phyloP scores from a whole-genome alignment of 1,284 basidiomycete species.

The Dichomitus squalens region DNA sequence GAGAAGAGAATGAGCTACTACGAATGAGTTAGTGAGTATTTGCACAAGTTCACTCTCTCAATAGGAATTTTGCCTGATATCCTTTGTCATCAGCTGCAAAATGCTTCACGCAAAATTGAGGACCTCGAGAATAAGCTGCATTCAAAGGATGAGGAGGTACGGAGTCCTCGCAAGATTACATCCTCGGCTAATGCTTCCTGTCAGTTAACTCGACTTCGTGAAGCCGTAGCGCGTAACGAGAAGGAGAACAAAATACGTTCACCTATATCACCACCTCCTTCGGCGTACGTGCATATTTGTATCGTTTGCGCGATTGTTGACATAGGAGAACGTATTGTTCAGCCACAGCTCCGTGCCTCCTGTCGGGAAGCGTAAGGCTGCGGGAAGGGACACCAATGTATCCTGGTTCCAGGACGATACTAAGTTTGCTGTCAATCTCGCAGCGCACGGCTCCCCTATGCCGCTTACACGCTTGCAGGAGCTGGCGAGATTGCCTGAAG shows the following conservation, averaged over 20 bases:
- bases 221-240: neutral
- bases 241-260: neutral
- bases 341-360: neutral
- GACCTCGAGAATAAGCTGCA: conserved; percentile 9
- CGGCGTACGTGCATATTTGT: neutral
- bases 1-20: neutral
- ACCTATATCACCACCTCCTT: conserved; percentile 8
- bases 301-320: neutral
- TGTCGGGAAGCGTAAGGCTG: conserved; percentile 5
- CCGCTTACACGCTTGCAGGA: conserved; percentile 12
- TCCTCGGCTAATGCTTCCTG: neutral
- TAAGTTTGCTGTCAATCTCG: conserved; percentile 8
- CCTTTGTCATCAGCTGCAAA: neutral
- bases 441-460: conserved; percentile 16
- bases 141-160: conserved; percentile 9
- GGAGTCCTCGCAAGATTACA: no score
- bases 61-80: neutral
- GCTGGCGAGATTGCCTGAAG: conserved; percentile 12
- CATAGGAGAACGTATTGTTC: neutral
- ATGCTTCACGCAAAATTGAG: conserved; percentile 16
- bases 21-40: neutral
- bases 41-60: no score
- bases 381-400: neutral
- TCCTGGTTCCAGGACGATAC: neutral
- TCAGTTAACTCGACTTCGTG: conserved; percentile 6